Base-by-base conservation (phyloP, 768 basidiomycete genomes). In the Auricularia sp. region DNA sequence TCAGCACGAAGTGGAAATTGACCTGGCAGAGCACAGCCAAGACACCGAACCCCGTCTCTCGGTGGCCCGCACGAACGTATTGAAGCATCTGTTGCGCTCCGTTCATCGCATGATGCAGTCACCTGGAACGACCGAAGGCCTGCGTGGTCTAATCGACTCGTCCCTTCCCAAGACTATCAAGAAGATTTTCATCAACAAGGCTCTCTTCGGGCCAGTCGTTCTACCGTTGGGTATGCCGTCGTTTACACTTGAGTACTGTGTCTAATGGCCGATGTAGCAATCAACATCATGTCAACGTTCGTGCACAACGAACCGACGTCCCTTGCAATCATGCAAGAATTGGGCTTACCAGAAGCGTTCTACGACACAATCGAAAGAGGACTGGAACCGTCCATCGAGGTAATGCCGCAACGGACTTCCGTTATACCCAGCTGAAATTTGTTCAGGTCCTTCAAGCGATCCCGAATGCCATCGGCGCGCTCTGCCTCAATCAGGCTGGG, bases 261-360 rank as follows among this genome's bases (percentile, higher is more conserved):
- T 47, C 24, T 51, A 63, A 34, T 63, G 69, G 56, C 6, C 63
- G 10, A 10, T 65, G 16, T 67, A 92, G 94, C 92, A 3, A 92
- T 95, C 79, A 94, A 95, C 73, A 89, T 94, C 71, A 92, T 97
- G 87, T 87, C 94, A 14, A 94, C 94, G 0, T 98, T 98, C 75
- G 87, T 98, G 8, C 96, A 99, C 79, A 99, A 98, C 68, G 97
- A 99, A 74, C 97, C 97, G 6, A 98, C 95, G 0, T 97, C 93
- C 16, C 78, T 99, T 65, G 79, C 85, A 2, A 88, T 96, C 63
- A 89, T 99, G 24, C 97, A 99, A 75, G 97, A 99, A 75, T 83
- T 86, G 34, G 86, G 88, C 4, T 75, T 99, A 3, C 97, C 97
- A 0, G 90, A 94, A 70, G 82, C 86, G 0, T 93, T 99, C 70